Base-by-base conservation (phyloP, 208 protist species). In the Endotrypanum monterogeii region DNA sequence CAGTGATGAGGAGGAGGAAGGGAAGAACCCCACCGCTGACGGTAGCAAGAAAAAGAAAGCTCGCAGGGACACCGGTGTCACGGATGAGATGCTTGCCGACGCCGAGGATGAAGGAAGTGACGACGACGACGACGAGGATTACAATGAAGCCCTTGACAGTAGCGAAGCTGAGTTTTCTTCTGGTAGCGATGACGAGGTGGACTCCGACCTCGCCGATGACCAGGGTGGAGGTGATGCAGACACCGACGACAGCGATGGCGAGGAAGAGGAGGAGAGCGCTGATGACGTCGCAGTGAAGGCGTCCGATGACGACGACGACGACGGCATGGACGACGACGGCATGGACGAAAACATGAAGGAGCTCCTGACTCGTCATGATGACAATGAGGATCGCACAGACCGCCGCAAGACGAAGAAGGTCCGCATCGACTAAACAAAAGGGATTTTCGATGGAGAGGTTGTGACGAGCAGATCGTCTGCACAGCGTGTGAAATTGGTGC, bases 291-390 rank as follows among this genome's bases (percentile, higher is more conserved):
- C 57, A 44, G 28, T 44, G 44, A 55, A 54, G 32, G 46, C 78
- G 11, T 56, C 46, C 20, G 68, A 60, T 20, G 71, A 71, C 14
- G 56, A 63, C 6, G 62, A 32, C 9, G 65, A 66, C 7, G 83
- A 86, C 25, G 83, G 84, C 25, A 68, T 71, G 23, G 70, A 74
- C 1, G 73, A 83, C 35, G 76, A 92, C 73, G 86, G 86, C 57
- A 83, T 91, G 79, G 84, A 74, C 7, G 83, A 91, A 0, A 84
- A 92, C 61, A 91, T 92, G 86, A 65, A 78, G 44, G 83, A 90
- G 51, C 79, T 93, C 35, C 74, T 94, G 8, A 73, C 66, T 3
- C 81, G 68, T 25, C 55, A 86, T 56, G 88, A 80, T 3, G 72
- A 82, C 14, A 81, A 87, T 30, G 71, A 57, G 14, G 77, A 80